Evolutionary conservation across 2,329 filamentous ascomycete species (phyloP).

Genomic region (Epichloe uncinata): DNA sequence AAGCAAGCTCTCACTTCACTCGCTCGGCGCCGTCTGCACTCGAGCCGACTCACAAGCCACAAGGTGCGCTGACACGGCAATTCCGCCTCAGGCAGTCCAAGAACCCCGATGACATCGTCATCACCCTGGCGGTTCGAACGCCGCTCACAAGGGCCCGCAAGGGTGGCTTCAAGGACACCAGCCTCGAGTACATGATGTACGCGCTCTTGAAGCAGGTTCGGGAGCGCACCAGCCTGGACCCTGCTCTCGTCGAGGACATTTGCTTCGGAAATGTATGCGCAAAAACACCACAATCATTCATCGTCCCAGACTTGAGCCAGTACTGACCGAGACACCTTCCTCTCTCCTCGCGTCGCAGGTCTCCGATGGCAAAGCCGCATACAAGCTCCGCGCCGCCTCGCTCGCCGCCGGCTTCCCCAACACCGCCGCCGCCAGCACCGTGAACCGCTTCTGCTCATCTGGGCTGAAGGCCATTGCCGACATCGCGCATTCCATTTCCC

Average conservation of each 20-base stretch:
- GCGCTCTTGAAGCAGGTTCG: conserved; percentile 66
- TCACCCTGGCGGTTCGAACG: conserved; percentile 82
- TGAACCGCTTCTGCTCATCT: conserved; percentile 96
- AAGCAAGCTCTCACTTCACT: conserved; percentile 24
- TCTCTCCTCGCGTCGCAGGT: conserved; percentile 36
- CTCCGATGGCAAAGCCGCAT: conserved; percentile 71
- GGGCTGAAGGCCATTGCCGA: conserved; percentile 92
- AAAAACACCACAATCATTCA: no score
- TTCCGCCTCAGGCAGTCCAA: conserved; percentile 58
- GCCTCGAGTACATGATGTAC: conserved; percentile 75
- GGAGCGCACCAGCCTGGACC: conserved; percentile 63
- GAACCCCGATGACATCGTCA: conserved; percentile 92
- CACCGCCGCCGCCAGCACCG: conserved; percentile 64
- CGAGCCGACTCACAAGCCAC: not conserved
- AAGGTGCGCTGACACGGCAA: not conserved
- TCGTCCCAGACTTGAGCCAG: not conserved
- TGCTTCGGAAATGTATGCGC: conserved; percentile 70
- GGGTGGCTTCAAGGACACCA: conserved; percentile 91
- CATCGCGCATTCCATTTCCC: conserved; percentile 75
- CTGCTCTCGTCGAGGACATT: conserved; percentile 74
- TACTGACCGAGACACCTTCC: not conserved
- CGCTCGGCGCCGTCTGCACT: not conserved
- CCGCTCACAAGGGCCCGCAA: conserved; percentile 80
- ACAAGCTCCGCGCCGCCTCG: conserved; percentile 78
- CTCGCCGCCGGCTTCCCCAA: conserved; percentile 90